Percentiles rank a stretch among this genome's conserved stretches.
Evolutionary conservation across 768 basidiomycete genomes (phyloP).

Genomic region (Hericium rajendrae): DNA sequence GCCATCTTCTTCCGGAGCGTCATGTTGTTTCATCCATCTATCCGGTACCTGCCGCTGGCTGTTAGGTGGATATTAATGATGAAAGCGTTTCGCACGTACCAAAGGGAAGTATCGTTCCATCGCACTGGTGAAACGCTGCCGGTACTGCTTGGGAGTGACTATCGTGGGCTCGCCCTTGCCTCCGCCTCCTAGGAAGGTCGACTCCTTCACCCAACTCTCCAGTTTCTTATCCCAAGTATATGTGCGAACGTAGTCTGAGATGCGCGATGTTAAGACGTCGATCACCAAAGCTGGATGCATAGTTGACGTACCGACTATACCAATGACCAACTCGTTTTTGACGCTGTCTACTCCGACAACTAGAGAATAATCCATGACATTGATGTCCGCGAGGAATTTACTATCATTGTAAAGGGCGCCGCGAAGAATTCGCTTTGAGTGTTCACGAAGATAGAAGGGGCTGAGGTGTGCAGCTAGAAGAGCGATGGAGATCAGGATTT

Average conservation of each 20-base stretch:
- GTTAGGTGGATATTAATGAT: background rate
- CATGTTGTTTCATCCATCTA: slow-evolving; percentile 84
- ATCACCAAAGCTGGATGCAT: background rate
- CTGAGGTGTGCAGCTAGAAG: slow-evolving; percentile 66
- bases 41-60: slow-evolving; percentile 58
- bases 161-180: slow-evolving; percentile 91
- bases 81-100: slow-evolving; percentile 32
- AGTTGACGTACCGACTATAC: slow-evolving; percentile 78
- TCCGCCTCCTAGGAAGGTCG: slow-evolving; percentile 75
- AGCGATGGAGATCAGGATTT: slow-evolving; percentile 6
- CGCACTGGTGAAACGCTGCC: slow-evolving; percentile 74
- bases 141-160: slow-evolving; percentile 91
- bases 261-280: background rate
- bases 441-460: slow-evolving; percentile 94
- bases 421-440: slow-evolving; percentile 86
- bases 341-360: slow-evolving; percentile 90
- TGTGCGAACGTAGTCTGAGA: slow-evolving; percentile 82
- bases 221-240: slow-evolving; percentile 99
- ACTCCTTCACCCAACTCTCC: slow-evolving; percentile 97
- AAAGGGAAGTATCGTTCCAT: slow-evolving; percentile 88
- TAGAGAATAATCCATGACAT: slow-evolving; percentile 97
- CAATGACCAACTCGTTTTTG: slow-evolving; percentile 86
- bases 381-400: slow-evolving; percentile 87
- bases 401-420: slow-evolving; percentile 92
- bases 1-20: slow-evolving; percentile 67